Conservation (phyloP, 202 grass and related monocot species). For the Bolboschoenoplectus hybrid region DNA sequence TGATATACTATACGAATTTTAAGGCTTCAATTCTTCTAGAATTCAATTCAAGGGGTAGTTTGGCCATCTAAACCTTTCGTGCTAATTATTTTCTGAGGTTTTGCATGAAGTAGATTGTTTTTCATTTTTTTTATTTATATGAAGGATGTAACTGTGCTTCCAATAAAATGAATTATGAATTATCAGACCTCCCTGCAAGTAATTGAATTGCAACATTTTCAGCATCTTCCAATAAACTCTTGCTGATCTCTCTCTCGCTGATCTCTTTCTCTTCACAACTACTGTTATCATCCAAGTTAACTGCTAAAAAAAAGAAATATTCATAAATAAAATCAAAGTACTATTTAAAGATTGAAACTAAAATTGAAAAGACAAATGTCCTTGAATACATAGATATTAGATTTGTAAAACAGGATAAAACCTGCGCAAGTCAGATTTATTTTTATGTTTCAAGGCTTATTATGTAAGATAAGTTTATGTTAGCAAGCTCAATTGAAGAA, state of each 20-base stretch:
- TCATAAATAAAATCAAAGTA: neutral
- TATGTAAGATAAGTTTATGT: constrained; percentile 9
- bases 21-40: neutral
- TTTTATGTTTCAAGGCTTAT: neutral
- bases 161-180: constrained; percentile 23
- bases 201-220: constrained; percentile 70
- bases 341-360: neutral
- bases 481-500: neutral
- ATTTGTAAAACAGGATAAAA: neutral
- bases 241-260: constrained; percentile 48
- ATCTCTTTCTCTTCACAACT: constrained; percentile 39
- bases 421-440: neutral
- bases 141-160: constrained; percentile 4
- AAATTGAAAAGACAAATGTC: neutral
- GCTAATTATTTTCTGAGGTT: neutral
- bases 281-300: constrained; percentile 21
- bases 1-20: neutral
- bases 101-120: neutral
- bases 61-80: neutral
- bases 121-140: neutral
- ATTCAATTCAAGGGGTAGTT: neutral
- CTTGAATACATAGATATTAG: neutral
- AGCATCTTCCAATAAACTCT: constrained; percentile 51
- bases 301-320: constrained; percentile 18
- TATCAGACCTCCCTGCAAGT: constrained; percentile 63